Base-by-base conservation (phyloP, 2,329 filamentous ascomycete species). In the Clarireedia paspali region DNA sequence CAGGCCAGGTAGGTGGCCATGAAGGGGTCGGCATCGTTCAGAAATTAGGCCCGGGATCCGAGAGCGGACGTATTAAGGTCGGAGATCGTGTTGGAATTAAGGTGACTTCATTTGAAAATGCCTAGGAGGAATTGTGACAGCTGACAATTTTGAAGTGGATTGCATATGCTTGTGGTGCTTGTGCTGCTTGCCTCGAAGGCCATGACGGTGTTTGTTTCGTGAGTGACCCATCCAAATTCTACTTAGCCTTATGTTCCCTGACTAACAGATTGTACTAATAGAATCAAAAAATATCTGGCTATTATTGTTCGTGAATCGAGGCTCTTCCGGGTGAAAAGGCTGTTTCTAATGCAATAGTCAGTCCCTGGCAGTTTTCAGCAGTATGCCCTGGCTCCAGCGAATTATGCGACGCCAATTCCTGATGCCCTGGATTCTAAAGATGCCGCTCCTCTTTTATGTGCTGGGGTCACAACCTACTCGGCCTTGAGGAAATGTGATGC, bases 51-150 rank as follows among this genome's bases (percentile, higher is more conserved):
- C 74, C 83, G 0, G 81, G 79, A 6, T 74, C 79, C 20, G 80
- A 84, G 50, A 68, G 64, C 39, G 73, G 78, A 1, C 75, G 74
- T 5, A 72, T 87, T 38, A 84, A 84, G 63, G 64, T 87, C n/a
- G 84, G 84, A 5, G 80, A 88, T 62, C 75, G 84, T 6, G 85
- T 88, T 7, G 85, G 85, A 14, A 80, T 89, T 66, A 89, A 89
- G 70, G 72, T 78, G 15, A 76, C 71, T 34, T 50, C 51, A 47
- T 39, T 3, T 20, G 14, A 38, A 23, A 26, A 26, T 45, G 38
- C 40, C 12, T 24, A 47, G n/a, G 40, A 34, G 26, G 3, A 5
- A n/a, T 24, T 47, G 45, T 5, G 10, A 52, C 20, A 49, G 23
- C 45, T 50, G 38, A 45, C 14, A 15, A 55, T 42, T 30, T 12